phyloP scores from a whole-genome alignment of 2,329 filamentous ascomycete genomes.

The Hysterium pulicare region DNA sequence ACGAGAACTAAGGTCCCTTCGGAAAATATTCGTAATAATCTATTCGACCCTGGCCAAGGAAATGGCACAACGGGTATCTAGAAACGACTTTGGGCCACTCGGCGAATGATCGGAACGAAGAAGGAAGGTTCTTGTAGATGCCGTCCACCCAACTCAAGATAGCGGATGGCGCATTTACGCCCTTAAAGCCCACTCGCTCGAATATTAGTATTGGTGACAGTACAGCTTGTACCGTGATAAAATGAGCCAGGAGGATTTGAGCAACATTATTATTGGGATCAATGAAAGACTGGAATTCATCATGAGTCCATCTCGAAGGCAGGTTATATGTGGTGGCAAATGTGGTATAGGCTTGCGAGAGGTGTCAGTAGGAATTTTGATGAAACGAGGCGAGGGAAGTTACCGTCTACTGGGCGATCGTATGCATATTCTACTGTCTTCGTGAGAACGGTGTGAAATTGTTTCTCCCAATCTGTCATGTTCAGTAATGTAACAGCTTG shows the following conservation, averaged over 20 bases:
- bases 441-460: constrained; percentile 25
- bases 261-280: constrained; percentile 40
- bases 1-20: too few relatives aligned
- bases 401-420: constrained; percentile 22
- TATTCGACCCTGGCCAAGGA: constrained; percentile 16
- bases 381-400: neutral
- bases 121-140: constrained; percentile 27
- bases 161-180: constrained; percentile 29
- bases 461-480: constrained; percentile 25
- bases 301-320: constrained; percentile 40
- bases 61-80: constrained; percentile 25
- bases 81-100: constrained; percentile 31
- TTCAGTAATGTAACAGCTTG: constrained; percentile 20
- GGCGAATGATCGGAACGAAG: constrained; percentile 19
- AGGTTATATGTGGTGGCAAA: constrained; percentile 42
- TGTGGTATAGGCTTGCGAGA: constrained; percentile 37
- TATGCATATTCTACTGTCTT: constrained; percentile 27
- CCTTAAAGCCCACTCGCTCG: constrained; percentile 31
- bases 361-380: neutral
- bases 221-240: constrained; percentile 46
- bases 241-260: constrained; percentile 46
- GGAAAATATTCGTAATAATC: constrained; percentile 12
- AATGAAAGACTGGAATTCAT: constrained; percentile 44
- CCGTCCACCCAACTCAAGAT: constrained; percentile 32
- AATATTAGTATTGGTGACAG: constrained; percentile 40